Conservation (phyloP, 2,329 filamentous ascomycete genomes). For the Pseudopyricularia cyperi region DNA sequence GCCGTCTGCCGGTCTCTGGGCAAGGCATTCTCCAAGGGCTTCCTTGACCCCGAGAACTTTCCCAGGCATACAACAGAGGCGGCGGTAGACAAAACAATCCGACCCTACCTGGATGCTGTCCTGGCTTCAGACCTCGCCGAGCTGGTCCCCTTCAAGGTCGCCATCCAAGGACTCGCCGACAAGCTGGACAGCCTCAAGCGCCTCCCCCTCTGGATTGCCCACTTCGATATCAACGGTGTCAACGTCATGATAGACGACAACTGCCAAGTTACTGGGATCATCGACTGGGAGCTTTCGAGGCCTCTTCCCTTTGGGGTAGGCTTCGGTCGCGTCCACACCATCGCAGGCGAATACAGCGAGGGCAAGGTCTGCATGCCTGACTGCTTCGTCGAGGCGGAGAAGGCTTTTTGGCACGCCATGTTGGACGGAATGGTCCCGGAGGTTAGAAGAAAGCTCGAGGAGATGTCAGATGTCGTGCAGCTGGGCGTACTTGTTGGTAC, state of each 20-base stretch:
- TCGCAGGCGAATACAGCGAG: slow-evolving; percentile 11
- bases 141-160: slow-evolving; percentile 7
- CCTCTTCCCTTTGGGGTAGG: slow-evolving; percentile 3
- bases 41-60: slow-evolving; percentile 5
- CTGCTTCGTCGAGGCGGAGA: slow-evolving; percentile 13
- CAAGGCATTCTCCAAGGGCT: slow-evolving; percentile 11
- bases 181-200: slow-evolving; percentile 6
- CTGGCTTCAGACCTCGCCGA: slow-evolving; percentile 10
- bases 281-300: slow-evolving; percentile 9
- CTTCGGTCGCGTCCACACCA: slow-evolving; percentile 12
- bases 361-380: slow-evolving; percentile 14
- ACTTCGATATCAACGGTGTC: slow-evolving; percentile 13
- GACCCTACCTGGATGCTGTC: slow-evolving; percentile 10
- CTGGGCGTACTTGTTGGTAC: slow-evolving; percentile 16
- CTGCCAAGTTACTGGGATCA: slow-evolving; percentile 9
- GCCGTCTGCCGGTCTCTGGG: slow-evolving; percentile 11
- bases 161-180: slow-evolving; percentile 2
- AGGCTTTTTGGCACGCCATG: slow-evolving; percentile 13
- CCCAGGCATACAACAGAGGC: slow-evolving; percentile 6
- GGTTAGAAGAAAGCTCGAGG: slow-evolving; percentile 15
- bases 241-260: slow-evolving; percentile 10
- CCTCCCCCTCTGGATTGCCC: slow-evolving; percentile 6
- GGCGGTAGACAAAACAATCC: slow-evolving; percentile 8
- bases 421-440: slow-evolving; percentile 12
- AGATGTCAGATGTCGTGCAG: slow-evolving; percentile 16